Evolutionary conservation across 352 stramenopile species (phyloP).

Genomic region (Phytophthora pistaciae): DNA sequence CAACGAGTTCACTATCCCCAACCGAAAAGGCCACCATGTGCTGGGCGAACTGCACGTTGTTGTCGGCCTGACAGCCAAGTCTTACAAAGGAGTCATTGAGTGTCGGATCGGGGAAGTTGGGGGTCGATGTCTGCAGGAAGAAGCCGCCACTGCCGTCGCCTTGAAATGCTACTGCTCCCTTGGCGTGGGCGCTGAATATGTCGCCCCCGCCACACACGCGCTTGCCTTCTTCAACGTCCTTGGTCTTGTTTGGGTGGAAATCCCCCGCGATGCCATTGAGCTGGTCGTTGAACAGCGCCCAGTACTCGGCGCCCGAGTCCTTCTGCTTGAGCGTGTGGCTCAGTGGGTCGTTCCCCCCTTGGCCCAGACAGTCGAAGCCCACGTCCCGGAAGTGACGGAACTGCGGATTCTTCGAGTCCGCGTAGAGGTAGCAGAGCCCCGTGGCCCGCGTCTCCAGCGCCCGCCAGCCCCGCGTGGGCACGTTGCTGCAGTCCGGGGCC

Average conservation of each 20-base stretch:
- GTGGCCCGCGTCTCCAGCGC: constrained; percentile 40
- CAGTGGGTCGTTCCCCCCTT: constrained; percentile 76
- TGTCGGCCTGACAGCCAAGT: constrained; percentile 76
- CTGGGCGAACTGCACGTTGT: constrained; percentile 84
- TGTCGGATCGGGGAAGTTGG: constrained; percentile 78
- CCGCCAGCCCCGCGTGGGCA: constrained; percentile 46
- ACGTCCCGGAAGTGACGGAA: constrained; percentile 77
- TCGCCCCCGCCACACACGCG: constrained; percentile 58
- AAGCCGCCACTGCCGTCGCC: constrained; percentile 55
- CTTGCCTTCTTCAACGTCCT: constrained; percentile 10
- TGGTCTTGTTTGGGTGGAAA: constrained; percentile 22
- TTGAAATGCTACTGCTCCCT: constrained; percentile 69
- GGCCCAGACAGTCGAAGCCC: constrained; percentile 81
- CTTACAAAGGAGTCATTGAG: constrained; percentile 55
- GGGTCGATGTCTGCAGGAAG: constrained; percentile 82
- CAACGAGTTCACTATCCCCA: constrained; percentile 43
- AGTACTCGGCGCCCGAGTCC: constrained; percentile 45
- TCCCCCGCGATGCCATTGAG: constrained; percentile 67
- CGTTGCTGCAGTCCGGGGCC: constrained; percentile 60
- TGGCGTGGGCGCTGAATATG: constrained; percentile 78
- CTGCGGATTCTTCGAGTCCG: constrained; percentile 54
- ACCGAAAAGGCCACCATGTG: constrained; percentile 77
- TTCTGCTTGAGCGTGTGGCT: constrained; percentile 78
- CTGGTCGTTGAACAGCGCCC: constrained; percentile 86
- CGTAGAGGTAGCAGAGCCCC: constrained; percentile 86